Percentiles rank a stretch among this genome's conserved stretches.
phyloP scores from a whole-genome alignment of 1,284 basidiomycete genomes.

The Marasmius sp. region DNA sequence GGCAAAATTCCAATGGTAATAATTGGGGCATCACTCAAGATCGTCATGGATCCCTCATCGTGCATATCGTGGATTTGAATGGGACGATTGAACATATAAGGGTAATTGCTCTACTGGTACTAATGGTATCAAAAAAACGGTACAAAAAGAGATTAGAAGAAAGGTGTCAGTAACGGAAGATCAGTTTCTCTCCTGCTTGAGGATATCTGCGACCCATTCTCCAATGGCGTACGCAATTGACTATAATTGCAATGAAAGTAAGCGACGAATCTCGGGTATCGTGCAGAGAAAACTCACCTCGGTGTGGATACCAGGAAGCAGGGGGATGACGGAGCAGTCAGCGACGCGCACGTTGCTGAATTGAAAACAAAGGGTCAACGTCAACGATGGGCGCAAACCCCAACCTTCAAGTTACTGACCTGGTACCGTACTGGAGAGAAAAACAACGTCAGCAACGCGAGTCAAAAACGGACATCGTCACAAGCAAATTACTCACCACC shows the following conservation, averaged over 20 bases:
- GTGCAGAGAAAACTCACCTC: neutral
- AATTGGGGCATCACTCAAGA: too few species aligned
- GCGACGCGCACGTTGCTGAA: slow-evolving; percentile 1
- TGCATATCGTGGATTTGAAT: too few species aligned
- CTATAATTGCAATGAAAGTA: neutral
- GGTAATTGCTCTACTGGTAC: too few species aligned
- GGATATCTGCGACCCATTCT: slow-evolving; percentile 1
- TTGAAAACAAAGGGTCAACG: neutral
- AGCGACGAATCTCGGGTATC: neutral
- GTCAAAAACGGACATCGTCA: neutral
- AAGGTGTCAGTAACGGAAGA: neutral
- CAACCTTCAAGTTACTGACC: neutral
- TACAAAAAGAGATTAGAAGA: too few species aligned
- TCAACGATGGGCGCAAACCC: neutral
- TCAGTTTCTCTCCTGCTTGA: neutral
- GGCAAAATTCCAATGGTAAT: too few species aligned
- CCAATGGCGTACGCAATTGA: slow-evolving; percentile 3
- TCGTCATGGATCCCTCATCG: too few species aligned
- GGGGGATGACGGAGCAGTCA: neutral
- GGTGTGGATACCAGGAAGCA: slow-evolving; percentile 6
- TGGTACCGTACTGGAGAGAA: neutral
- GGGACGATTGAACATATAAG: too few species aligned
- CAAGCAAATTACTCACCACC: neutral
- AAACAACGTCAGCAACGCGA: neutral
- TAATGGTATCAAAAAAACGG: too few species aligned